Conservation (phyloP, 73 alveolate species). For the Effrenium voratum region DNA sequence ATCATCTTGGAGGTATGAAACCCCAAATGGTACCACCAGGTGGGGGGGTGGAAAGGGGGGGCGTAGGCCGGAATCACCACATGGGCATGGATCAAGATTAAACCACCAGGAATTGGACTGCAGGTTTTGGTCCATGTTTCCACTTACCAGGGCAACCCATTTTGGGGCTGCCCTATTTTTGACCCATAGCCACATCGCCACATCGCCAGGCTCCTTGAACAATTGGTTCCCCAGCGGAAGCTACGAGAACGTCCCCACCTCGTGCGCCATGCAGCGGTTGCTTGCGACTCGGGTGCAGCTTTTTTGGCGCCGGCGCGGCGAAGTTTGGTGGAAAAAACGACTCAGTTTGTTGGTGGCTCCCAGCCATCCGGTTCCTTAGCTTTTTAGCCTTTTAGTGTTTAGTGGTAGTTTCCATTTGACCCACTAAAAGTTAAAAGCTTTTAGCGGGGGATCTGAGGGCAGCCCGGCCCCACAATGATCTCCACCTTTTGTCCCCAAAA, state of each 20-base stretch:
- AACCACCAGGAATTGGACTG: not conserved
- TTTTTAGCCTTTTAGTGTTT: not conserved
- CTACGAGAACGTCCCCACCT: conserved; percentile 81
- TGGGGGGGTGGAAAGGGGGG: not conserved
- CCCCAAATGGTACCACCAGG: not conserved
- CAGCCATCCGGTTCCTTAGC: too few relatives aligned
- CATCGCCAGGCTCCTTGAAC: conserved; percentile 37
- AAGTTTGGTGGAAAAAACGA: not conserved
- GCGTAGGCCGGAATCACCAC: not conserved
- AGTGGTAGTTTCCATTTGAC: not conserved
- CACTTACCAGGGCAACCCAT: not conserved
- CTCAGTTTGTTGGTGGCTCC: too few relatives aligned
- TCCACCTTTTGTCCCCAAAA: not conserved
- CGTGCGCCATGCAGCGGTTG: not conserved
- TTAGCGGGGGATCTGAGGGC: not conserved
- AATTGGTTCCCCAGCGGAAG: conserved; percentile 88
- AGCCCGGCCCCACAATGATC: not conserved
- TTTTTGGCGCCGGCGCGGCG: not conserved
- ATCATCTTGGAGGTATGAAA: too few relatives aligned
- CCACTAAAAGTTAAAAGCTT: not conserved
- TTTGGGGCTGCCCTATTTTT: not conserved
- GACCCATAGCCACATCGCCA: not conserved
- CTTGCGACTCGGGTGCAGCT: not conserved
- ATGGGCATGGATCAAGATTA: too few relatives aligned
- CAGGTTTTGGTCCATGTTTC: not conserved